Percentiles rank a stretch among this genome's conserved stretches.
phyloP scores from a whole-genome alignment of 257 asterid species.

The Ocimum tenuiflorum region DNA sequence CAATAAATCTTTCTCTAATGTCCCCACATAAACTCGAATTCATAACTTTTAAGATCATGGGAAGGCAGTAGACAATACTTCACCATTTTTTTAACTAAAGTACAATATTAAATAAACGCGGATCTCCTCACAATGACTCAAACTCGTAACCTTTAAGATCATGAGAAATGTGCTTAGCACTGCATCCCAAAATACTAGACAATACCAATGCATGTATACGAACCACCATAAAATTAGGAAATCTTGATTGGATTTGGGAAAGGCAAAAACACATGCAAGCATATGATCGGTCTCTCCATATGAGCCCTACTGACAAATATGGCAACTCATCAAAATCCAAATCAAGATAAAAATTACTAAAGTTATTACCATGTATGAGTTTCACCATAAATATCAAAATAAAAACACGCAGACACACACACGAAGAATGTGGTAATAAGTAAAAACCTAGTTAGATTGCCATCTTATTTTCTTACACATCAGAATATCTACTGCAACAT shows the following conservation, averaged over 20 bases:
- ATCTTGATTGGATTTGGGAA: neutral
- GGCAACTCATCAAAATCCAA: conserved; percentile 7
- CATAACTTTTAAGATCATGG: too few species aligned
- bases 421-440: neutral
- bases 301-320: neutral
- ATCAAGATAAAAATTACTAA: neutral
- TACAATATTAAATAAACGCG: too few species aligned
- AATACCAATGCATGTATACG: too few species aligned
- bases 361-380: neutral
- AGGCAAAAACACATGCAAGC: conserved; percentile 14
- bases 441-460: conserved; percentile 1
- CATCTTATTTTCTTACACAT: conserved; percentile 16
- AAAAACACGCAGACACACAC: neutral
- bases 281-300: conserved; percentile 4
- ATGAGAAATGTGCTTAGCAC: too few species aligned
- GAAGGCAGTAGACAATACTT: too few species aligned
- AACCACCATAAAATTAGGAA: neutral
- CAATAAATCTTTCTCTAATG: too few species aligned
- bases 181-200: too few species aligned
- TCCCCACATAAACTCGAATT: too few species aligned
- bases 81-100: too few species aligned
- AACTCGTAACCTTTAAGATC: too few species aligned
- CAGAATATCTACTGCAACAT: neutral
- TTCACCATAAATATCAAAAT: neutral
- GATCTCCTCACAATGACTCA: too few species aligned